Percentiles rank a stretch among this genome's conserved stretches.
These are phyloP conservation scores for Flammula alnicola DNA, from an alignment of 1,284 basidiomycete species.

Conservation along the genomic window DNA sequence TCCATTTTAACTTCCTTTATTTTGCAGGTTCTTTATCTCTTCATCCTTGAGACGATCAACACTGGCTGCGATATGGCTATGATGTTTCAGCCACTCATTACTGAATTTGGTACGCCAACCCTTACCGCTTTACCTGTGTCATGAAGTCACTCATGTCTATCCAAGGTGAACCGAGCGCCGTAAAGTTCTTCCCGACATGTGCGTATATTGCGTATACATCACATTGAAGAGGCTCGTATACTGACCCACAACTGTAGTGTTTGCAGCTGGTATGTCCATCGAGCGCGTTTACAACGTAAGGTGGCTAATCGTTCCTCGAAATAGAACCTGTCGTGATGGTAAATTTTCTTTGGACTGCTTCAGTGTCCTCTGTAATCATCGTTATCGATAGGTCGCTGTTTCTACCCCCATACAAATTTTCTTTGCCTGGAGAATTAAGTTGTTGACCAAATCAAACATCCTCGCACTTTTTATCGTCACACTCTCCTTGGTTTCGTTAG, in stretches of 20 bases:
- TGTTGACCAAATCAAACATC: slow-evolving; percentile 45
- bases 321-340: slow-evolving; percentile 41
- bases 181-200: slow-evolving; percentile 40
- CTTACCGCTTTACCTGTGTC: background rate
- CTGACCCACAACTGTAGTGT: slow-evolving; percentile 26
- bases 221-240: background rate
- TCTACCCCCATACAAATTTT: slow-evolving; percentile 58
- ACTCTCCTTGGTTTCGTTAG: slow-evolving; percentile 43
- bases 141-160: background rate
- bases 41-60: slow-evolving; percentile 48
- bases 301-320: background rate
- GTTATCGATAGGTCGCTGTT: slow-evolving; percentile 42
- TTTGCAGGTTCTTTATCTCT: slow-evolving; percentile 43
- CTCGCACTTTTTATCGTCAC: slow-evolving; percentile 41
- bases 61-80: slow-evolving; percentile 47
- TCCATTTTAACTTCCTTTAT: background rate
- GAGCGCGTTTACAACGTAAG: background rate
- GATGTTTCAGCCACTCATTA: slow-evolving; percentile 51
- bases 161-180: slow-evolving; percentile 32
- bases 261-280: slow-evolving; percentile 38
- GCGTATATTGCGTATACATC: slow-evolving; percentile 16
- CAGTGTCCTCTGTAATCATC: background rate
- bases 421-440: slow-evolving; percentile 54
- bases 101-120: slow-evolving; percentile 40
- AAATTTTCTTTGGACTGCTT: slow-evolving; percentile 12